These are phyloP conservation scores for Podospora conica DNA, from an alignment of 495 filamentous ascomycete species.

Conservation along the genomic window DNA sequence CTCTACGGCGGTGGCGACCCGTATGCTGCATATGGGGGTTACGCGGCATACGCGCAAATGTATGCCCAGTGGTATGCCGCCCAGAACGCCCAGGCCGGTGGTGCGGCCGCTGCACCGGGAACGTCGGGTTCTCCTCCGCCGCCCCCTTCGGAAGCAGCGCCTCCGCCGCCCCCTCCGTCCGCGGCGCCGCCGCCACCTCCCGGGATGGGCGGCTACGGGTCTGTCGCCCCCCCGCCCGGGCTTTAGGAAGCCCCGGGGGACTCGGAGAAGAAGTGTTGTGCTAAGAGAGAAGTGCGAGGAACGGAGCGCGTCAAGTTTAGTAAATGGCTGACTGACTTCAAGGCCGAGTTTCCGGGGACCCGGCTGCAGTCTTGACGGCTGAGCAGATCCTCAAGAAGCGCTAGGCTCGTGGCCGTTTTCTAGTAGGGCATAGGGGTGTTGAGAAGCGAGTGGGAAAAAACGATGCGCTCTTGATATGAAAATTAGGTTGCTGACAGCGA, in stretches of 20 bases:
- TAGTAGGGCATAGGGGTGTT: not conserved
- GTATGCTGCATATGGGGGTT: slow-evolving; percentile 89
- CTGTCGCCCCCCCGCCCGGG: slow-evolving; percentile 59
- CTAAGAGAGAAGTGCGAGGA: not conserved
- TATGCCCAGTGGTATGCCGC: slow-evolving; percentile 61
- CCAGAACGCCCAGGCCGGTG: slow-evolving; percentile 48
- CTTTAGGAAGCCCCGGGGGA: slow-evolving; percentile 25
- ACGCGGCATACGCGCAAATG: slow-evolving; percentile 61
- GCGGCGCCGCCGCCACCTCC: slow-evolving; percentile 49
- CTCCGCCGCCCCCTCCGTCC: slow-evolving; percentile 55
- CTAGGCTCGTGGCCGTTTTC: not conserved
- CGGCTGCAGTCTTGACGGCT: not conserved
- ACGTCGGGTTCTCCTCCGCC: slow-evolving; percentile 51
- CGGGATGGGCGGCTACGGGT: slow-evolving; percentile 57
- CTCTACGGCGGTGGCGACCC: slow-evolving; percentile 74
- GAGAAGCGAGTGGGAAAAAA: not conserved
- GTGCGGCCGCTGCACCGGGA: slow-evolving; percentile 34
- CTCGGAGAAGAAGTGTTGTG: not conserved
- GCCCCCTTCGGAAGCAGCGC: slow-evolving; percentile 54
- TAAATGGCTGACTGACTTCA: not conserved
- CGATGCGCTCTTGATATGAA: not conserved
- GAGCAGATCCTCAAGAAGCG: not conserved
- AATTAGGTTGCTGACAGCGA: not conserved
- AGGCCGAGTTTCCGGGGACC: not conserved
- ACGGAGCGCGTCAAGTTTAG: not conserved